Evolutionary conservation across 306 rosid genomes (phyloP), one percentile per base, ranked within the genome.

Genomic region (Cucurbita maxima): DNA sequence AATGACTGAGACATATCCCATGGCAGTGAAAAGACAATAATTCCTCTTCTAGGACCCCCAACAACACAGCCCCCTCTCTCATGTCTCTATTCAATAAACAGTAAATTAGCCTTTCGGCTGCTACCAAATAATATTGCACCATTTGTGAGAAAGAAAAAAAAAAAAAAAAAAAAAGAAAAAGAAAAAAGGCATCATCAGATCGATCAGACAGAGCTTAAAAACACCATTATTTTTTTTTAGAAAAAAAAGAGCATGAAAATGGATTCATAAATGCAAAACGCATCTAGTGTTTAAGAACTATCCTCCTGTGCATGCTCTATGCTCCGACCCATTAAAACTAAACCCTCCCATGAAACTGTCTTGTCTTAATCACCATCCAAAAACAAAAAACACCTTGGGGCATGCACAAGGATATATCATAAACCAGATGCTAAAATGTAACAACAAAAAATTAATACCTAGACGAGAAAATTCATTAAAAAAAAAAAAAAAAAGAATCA

Each of bases 191-290:
- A 30, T 30, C 34, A 30, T 30, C 34, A 30, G 34, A 30, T 30
- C 34, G 34, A 30, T 30, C 34, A 30, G 34, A 30, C 34, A 30
- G 34, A 30, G 34, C 34, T 30, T 30, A 30, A 30, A 30, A 30
- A 3, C 3, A 3, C 34, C 34, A 30, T 8, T 51, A 4, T 51
- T 48, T 48, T 13, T 45, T 45, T 47, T 47, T 45, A 8, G 51
- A 74, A 81, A 76, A 79, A 88, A 22, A 5, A 81, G 74, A 76
- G 53, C 76, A 82, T 77, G 48, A 76, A 77, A 82, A 62, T 38
- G n/a, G 74, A 62, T 76, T 74, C 87, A 86, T 77, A 82, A 80
- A 71, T 76, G 75, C 76, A 81, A 43, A 78, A 76, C 54, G 74
- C 66, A 83, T 75, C 73, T 78, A 30, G 34, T 30, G 34, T 30